Base-by-base conservation (phyloP, 768 basidiomycete species). In the Kwoniella sp. region DNA sequence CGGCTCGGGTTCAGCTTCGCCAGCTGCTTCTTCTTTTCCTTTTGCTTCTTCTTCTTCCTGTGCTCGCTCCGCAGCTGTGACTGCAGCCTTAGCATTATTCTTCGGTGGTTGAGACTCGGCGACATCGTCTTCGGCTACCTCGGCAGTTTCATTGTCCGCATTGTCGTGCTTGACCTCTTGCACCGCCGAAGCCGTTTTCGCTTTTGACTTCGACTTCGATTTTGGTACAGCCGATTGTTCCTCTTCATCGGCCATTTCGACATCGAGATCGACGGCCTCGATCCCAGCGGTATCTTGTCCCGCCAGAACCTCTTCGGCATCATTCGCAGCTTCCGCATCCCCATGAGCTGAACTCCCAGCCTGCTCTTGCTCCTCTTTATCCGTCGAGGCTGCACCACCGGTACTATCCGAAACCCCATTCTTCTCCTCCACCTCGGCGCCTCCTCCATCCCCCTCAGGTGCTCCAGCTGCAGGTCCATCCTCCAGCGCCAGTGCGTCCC, bases 401-500 rank as follows among this genome's bases (percentile, higher is more conserved):
- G 33, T 13, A 48, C 33, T 17, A 30, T 40, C 33, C 33, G 33
- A 5, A 5, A 53, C 15, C 17, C 33, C 47, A 22, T 17, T 50
- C 30, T 27, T 25, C 15, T 7, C 29, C 17, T 40, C 21, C 15
- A 2, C 33, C n/a, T 27, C 36, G 7, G 13, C 27, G 44, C 24
- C 17, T 19, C 49, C 36, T 53, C 52, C 61, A 22, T 60, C 26
- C 27, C 65, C 53, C 53, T 63, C 26, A n/a, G 30, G 10, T 0
- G 48, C 19, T 9, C n/a, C 26, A 1, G 48, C 19, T 9, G 22
- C 26, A 12, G 55, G 44, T 53, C 27, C 63, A 58, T 33, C 65
- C 44, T 61, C 63, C 13, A 68, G 53, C 25, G 68, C 72, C 40
- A 68, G 53, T 21, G 68, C 72, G 29, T 50, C 26, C 47, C 53